A percentile compares a stretch with the other conserved stretches of the same genome.
Evolutionary conservation across 495 filamentous ascomycete genomes (phyloP).

Genomic region (Aspergillus sclerotioniger): DNA sequence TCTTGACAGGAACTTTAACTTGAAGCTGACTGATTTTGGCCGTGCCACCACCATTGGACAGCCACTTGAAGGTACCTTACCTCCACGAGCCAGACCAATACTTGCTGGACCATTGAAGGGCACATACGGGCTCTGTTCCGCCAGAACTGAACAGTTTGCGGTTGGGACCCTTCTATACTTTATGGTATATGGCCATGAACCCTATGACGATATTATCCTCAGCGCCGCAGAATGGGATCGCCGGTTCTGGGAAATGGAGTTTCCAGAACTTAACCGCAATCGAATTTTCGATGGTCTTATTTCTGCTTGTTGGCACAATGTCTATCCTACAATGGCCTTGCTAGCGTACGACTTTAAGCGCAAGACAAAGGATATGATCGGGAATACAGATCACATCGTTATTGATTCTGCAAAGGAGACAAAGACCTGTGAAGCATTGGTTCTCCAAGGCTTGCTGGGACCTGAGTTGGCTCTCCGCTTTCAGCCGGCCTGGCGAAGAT

Average conservation of each 20-base stretch:
- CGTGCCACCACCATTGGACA: constrained; percentile 27
- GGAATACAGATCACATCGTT: constrained; percentile 17
- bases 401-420: constrained; percentile 24
- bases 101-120: constrained; percentile 22
- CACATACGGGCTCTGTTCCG: constrained; percentile 23
- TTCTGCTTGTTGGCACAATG: constrained; percentile 26
- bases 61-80: constrained; percentile 16
- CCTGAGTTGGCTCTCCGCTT: constrained; percentile 23
- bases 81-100: constrained; percentile 23
- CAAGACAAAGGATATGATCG: constrained; percentile 20
- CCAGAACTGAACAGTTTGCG: constrained; percentile 31
- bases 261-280: constrained; percentile 24
- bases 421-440: constrained; percentile 21
- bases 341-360: constrained; percentile 23
- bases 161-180: constrained; percentile 30
- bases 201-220: constrained; percentile 28
- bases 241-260: constrained; percentile 24
- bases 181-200: constrained; percentile 32
- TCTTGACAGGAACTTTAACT: constrained; percentile 23
- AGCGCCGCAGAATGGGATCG: constrained; percentile 23
- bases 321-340: constrained; percentile 28
- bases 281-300: constrained; percentile 24
- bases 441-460: constrained; percentile 21
- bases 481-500: constrained; percentile 24
- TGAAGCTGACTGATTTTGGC: constrained; percentile 25